Conservation (phyloP, 78 protist species). For the Planoprotostelium fungivorum region DNA sequence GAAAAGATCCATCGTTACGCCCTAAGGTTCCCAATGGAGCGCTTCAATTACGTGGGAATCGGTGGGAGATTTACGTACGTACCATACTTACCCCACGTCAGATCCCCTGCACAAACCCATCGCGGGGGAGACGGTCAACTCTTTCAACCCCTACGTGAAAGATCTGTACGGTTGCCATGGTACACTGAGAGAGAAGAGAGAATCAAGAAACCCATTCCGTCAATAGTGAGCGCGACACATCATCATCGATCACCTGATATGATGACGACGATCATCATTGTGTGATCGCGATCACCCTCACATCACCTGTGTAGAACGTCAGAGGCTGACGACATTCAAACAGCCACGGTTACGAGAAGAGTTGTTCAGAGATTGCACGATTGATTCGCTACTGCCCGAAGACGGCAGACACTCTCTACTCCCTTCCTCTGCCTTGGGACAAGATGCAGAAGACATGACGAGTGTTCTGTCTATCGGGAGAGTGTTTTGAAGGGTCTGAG, state of each 20-base stretch:
- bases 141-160: neutral
- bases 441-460: too few species aligned
- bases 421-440: too few species aligned
- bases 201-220: neutral
- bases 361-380: too few species aligned
- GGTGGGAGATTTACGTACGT: neutral
- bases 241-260: too few species aligned
- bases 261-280: too few species aligned
- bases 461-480: too few species aligned
- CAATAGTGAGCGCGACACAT: neutral
- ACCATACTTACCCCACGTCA: neutral
- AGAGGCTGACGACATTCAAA: neutral
- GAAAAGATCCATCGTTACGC: neutral
- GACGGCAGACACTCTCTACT: too few species aligned
- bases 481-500: too few species aligned
- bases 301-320: too few species aligned
- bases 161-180: neutral
- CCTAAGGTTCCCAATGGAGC: neutral
- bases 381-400: too few species aligned
- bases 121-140: neutral
- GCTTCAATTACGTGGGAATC: slow-evolving; percentile 3
- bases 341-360: neutral
- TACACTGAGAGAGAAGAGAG: neutral
- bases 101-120: neutral
- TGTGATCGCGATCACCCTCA: too few species aligned